Conservation (phyloP, 345 rosid genomes). For the Barbarea vulgaris region DNA sequence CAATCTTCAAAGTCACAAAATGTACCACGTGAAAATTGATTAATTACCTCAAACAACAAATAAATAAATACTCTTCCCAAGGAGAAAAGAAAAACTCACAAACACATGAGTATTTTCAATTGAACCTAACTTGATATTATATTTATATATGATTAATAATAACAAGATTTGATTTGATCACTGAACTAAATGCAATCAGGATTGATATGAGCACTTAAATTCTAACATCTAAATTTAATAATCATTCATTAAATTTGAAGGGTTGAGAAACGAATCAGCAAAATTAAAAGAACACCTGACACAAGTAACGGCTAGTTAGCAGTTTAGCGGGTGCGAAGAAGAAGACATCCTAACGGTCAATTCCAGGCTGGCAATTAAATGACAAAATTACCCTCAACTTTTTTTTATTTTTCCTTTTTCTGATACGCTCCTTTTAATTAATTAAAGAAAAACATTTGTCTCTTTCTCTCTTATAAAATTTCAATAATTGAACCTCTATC, state of each 20-base stretch:
- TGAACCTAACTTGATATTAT: background rate
- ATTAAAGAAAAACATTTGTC: too few relatives aligned
- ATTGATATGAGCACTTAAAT: background rate
- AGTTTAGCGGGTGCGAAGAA: slow-evolving; percentile 33
- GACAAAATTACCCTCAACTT: too few relatives aligned
- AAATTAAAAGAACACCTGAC: slow-evolving; percentile 33
- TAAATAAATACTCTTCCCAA: background rate
- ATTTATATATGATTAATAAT: background rate
- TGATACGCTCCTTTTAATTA: too few relatives aligned
- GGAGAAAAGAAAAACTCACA: background rate
- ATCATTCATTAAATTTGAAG: background rate
- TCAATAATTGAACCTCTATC: too few relatives aligned
- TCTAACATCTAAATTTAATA: background rate
- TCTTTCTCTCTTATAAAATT: too few relatives aligned
- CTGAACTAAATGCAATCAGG: background rate
- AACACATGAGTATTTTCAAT: background rate
- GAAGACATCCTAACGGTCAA: slow-evolving; percentile 39
- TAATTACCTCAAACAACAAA: too few relatives aligned
- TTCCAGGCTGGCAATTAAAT: slow-evolving; percentile 30
- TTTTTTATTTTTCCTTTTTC: too few relatives aligned
- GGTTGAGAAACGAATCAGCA: slow-evolving; percentile 8
- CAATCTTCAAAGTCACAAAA: background rate
- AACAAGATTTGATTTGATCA: background rate
- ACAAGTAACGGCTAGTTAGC: slow-evolving; percentile 39
- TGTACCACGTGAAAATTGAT: background rate